These are phyloP conservation scores for Pleurotus djamor DNA, from an alignment of 768 basidiomycete genomes.

Conservation along the genomic window DNA sequence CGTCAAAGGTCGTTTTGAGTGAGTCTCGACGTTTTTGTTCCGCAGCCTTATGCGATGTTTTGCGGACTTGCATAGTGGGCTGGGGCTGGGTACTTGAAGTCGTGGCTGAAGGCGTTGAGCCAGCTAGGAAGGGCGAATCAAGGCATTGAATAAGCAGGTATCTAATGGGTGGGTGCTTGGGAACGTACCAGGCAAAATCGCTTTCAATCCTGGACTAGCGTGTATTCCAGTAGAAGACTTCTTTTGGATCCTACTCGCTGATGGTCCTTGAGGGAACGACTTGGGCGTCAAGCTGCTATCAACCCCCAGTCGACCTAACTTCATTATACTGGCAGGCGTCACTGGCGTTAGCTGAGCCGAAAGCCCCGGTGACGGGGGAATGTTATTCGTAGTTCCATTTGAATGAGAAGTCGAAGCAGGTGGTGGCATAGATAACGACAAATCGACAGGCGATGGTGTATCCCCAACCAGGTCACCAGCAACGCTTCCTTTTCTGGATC, in stretches of 20 bases:
- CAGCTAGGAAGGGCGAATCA: conserved; percentile 13
- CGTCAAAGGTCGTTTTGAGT: conserved; percentile 91
- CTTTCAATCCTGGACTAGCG: conserved; percentile 61
- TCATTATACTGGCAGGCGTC: conserved; percentile 93
- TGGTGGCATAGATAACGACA: conserved; percentile 72
- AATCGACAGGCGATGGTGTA: conserved; percentile 85
- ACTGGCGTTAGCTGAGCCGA: conserved; percentile 61
- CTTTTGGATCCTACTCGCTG: conserved; percentile 24
- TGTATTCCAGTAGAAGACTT: conserved; percentile 21
- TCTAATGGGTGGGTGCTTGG: neutral
- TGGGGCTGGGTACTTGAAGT: conserved; percentile 8
- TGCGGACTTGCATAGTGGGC: conserved; percentile 45
- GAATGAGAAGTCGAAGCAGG: conserved; percentile 43
- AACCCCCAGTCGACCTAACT: conserved; percentile 65
- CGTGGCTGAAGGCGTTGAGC: conserved; percentile 12
- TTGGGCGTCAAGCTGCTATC: conserved; percentile 29
- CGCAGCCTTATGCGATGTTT: conserved; percentile 91
- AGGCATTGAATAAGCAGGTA: neutral
- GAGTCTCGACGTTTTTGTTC: conserved; percentile 98
- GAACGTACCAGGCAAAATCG: conserved; percentile 66
- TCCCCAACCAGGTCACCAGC: conserved; percentile 42
- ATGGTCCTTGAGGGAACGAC: conserved; percentile 19
- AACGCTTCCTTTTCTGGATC: conserved; percentile 38
- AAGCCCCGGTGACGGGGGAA: conserved; percentile 7
- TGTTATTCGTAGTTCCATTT: neutral